A percentile compares a stretch with the other conserved stretches of the same genome.
Evolutionary conservation across 1,139 yeast genomes (phyloP).

Genomic region (Sugiyamaella neomexicana): DNA sequence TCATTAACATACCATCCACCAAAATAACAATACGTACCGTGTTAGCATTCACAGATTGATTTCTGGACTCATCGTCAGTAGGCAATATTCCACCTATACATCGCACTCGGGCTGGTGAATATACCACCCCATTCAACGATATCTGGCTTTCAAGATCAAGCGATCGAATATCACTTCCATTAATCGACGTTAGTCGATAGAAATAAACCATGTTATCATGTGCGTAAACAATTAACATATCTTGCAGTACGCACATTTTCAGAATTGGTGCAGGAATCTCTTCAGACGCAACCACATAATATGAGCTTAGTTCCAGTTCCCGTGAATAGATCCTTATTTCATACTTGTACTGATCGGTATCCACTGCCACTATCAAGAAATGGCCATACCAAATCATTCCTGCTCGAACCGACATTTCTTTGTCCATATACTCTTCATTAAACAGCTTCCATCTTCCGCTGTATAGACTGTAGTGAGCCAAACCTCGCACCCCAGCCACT

Average conservation of each 20-base stretch:
- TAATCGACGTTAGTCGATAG: slow-evolving; percentile 26
- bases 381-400: slow-evolving; percentile 48
- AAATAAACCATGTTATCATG: slow-evolving; percentile 37
- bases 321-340: slow-evolving; percentile 43
- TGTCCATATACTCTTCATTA: slow-evolving; percentile 40
- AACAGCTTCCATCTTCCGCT: slow-evolving; percentile 47
- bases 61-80: slow-evolving; percentile 12
- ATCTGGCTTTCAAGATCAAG: slow-evolving; percentile 37
- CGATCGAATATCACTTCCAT: slow-evolving; percentile 20
- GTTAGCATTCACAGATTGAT: slow-evolving; percentile 7
- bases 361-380: slow-evolving; percentile 41
- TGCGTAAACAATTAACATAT: slow-evolving; percentile 40
- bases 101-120: slow-evolving; percentile 42
- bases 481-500: slow-evolving; percentile 45
- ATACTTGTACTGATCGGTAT: slow-evolving; percentile 34
- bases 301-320: slow-evolving; percentile 38
- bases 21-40: slow-evolving; percentile 32
- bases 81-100: slow-evolving; percentile 31
- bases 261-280: slow-evolving; percentile 36
- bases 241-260: slow-evolving; percentile 34
- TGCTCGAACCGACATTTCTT: slow-evolving; percentile 44
- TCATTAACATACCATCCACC: slow-evolving; percentile 40
- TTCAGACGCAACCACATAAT: slow-evolving; percentile 30
- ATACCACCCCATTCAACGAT: slow-evolving; percentile 38
- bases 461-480: slow-evolving; percentile 43